Conservation (phyloP, 371 early-diverging fungal genomes). For the Actinomortierella ambigua region DNA sequence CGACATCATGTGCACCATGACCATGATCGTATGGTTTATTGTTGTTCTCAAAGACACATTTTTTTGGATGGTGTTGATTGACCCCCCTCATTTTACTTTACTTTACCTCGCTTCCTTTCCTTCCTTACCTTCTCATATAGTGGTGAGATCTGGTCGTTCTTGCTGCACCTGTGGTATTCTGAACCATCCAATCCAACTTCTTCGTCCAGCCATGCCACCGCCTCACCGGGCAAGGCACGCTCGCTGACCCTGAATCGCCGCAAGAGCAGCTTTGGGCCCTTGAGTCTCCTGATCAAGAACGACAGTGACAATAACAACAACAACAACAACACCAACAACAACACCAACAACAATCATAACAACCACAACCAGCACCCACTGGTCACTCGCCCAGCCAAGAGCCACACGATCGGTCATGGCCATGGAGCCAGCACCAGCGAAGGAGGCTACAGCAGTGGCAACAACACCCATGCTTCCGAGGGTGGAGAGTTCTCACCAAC, state of each 20-base stretch:
- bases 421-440: neutral
- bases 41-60: neutral
- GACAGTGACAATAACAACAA: neutral
- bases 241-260: neutral
- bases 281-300: too few species aligned
- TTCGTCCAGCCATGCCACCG: constrained; percentile 9
- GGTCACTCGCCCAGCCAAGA: neutral
- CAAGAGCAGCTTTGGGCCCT: too few species aligned
- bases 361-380: neutral
- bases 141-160: constrained; percentile 45
- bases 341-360: neutral
- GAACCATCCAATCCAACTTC: constrained; percentile 27
- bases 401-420: neutral
- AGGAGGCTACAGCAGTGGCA: constrained; percentile 15
- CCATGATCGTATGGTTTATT: neutral
- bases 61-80: neutral
- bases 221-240: constrained; percentile 19
- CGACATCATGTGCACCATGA: neutral
- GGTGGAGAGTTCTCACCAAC: constrained; percentile 5
- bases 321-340: constrained; percentile 5
- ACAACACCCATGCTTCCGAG: constrained; percentile 12
- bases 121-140: too few species aligned
- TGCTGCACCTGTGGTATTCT: constrained; percentile 44
- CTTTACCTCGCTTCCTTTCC: neutral
- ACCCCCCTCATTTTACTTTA: neutral